Conservation (phyloP, 306 rosid species). For the Glycine soja region DNA sequence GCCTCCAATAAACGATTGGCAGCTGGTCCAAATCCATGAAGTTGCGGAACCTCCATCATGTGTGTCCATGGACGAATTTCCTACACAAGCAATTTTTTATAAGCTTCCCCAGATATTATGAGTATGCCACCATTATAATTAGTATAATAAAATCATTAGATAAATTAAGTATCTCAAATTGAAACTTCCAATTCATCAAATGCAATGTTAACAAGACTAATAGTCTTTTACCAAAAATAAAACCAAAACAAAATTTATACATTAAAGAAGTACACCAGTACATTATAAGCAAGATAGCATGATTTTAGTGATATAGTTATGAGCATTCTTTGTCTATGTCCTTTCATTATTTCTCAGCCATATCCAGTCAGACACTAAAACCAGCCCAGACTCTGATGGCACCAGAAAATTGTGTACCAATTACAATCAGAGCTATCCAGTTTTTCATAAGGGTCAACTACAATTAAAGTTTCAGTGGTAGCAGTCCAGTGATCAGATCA, state of each 20-base stretch:
- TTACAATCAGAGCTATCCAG: background rate
- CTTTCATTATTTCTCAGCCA: background rate
- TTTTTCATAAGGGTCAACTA: background rate
- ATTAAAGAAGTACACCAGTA: background rate
- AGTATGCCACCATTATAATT: too few species aligned
- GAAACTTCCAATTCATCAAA: too few species aligned
- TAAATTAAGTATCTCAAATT: too few species aligned
- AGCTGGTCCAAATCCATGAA: conserved; percentile 98
- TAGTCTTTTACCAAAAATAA: background rate
- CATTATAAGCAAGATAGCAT: background rate
- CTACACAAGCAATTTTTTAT: conserved; percentile 49
- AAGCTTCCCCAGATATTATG: conserved; percentile 9
- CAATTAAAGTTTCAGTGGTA: background rate
- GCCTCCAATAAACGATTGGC: conserved; percentile 96
- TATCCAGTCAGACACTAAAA: background rate
- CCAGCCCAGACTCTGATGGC: background rate
- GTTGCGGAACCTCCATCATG: conserved; percentile 99
- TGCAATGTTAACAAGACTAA: too few species aligned
- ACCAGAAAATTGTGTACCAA: conserved; percentile 6
- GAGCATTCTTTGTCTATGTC: background rate
- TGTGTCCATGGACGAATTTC: conserved; percentile 99
- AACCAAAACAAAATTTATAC: background rate
- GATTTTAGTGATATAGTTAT: background rate
- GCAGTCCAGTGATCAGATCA: conserved; percentile 2
- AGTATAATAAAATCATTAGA: too few species aligned